phyloP scores from a whole-genome alignment of 495 filamentous ascomycete species.

The Schizothecium vesticola region DNA sequence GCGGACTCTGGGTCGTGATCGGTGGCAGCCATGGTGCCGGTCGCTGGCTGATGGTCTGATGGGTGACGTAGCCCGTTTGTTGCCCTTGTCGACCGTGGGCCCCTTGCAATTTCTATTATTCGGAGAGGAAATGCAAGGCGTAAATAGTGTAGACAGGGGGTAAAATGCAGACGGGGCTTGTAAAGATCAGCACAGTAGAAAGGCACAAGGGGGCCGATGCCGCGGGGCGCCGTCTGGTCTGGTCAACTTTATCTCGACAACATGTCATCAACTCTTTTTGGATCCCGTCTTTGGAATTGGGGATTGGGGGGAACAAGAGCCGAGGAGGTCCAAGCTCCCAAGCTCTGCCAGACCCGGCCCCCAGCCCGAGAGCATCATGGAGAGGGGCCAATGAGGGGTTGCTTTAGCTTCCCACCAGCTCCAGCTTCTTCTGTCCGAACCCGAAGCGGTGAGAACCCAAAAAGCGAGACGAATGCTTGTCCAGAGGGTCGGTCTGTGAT shows the following conservation, averaged over 20 bases:
- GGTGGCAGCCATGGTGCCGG: constrained; percentile 15
- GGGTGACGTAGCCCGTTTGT: not conserved
- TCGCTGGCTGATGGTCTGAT: not conserved
- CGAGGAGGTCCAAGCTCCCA: not conserved
- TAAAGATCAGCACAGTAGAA: not conserved
- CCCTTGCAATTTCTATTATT: not conserved
- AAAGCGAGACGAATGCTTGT: not conserved
- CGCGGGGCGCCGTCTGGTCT: not conserved
- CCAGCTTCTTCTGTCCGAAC: not conserved
- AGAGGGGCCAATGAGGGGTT: not conserved
- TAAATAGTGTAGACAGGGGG: not conserved
- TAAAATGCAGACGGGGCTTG: not conserved
- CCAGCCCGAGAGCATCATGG: too few relatives aligned
- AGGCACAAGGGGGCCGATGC: not conserved
- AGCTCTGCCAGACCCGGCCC: not conserved
- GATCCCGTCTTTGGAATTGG: not conserved
- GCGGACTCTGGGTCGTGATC: constrained; percentile 5
- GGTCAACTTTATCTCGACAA: not conserved
- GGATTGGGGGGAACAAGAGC: not conserved
- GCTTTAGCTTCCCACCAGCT: not conserved
- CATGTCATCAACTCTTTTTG: not conserved
- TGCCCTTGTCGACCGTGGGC: not conserved
- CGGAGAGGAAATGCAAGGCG: not conserved
- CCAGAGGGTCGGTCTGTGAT: not conserved
- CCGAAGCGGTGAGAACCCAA: not conserved